These are phyloP conservation scores for Schizophyllum commune DNA, from an alignment of 1,284 basidiomycete genomes.

Conservation along the genomic window DNA sequence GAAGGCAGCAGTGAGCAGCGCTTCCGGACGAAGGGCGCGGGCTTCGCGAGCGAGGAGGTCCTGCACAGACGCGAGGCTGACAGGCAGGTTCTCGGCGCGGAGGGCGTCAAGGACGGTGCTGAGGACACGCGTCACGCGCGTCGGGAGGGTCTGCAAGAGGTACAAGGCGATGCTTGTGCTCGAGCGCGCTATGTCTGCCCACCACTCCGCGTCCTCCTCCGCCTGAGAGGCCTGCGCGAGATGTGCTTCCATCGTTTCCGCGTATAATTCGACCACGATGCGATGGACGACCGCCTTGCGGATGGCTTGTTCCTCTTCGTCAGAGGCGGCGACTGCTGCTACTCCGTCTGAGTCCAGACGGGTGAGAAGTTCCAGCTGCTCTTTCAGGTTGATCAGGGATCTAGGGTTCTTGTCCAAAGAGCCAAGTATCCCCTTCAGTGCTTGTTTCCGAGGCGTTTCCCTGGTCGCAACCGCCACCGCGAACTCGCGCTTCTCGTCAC, in stretches of 20 bases:
- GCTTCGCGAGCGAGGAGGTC: neutral
- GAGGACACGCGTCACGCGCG: slow-evolving; percentile 37
- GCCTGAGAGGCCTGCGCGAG: slow-evolving; percentile 54
- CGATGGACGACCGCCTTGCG: slow-evolving; percentile 32
- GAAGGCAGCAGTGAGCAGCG: slow-evolving; percentile 34
- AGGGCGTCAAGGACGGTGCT: slow-evolving; percentile 38
- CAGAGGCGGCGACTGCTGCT: neutral
- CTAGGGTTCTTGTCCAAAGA: neutral
- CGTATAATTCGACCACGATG: slow-evolving; percentile 50
- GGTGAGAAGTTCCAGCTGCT: neutral
- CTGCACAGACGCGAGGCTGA: slow-evolving; percentile 29
- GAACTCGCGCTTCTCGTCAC: neutral
- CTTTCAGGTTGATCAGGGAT: neutral
- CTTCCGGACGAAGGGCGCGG: slow-evolving; percentile 36
- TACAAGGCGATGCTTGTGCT: slow-evolving; percentile 41
- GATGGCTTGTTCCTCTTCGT: slow-evolving; percentile 25
- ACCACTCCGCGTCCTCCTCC: slow-evolving; percentile 71
- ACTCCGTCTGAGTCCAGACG: neutral
- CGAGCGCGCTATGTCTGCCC: slow-evolving; percentile 59
- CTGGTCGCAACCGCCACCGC: neutral
- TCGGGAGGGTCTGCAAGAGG: slow-evolving; percentile 59
- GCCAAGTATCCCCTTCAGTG: neutral
- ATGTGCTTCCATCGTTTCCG: slow-evolving; percentile 47
- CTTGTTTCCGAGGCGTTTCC: neutral
- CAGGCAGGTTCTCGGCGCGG: slow-evolving; percentile 36